Evolutionary conservation across 768 basidiomycete genomes (phyloP).

Genomic region (Artomyces pyxidatus): DNA sequence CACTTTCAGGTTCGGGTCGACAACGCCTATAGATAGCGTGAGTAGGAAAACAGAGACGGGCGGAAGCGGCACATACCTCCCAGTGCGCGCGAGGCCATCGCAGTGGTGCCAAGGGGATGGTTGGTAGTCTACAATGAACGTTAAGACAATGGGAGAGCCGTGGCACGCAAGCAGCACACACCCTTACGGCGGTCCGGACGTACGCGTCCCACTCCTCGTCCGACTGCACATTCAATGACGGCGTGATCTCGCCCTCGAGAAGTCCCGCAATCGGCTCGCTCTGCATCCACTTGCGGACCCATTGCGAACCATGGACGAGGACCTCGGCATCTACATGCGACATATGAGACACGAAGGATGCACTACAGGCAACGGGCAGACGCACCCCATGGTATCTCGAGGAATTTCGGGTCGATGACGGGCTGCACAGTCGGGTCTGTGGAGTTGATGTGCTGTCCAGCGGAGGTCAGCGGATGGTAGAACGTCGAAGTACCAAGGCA

Average conservation of each 20-base stretch:
- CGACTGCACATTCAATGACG: background rate
- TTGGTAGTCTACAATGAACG: background rate
- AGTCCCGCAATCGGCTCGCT: too few relatives aligned
- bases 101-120: constrained; percentile 21
- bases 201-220: background rate
- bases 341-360: too few relatives aligned
- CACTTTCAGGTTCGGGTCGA: constrained; percentile 4
- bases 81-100: constrained; percentile 18
- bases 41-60: too few relatives aligned
- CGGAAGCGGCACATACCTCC: too few relatives aligned
- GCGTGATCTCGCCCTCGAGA: background rate
- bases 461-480: too few relatives aligned
- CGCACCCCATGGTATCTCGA: background rate
- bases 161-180: background rate
- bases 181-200: background rate
- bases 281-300: background rate
- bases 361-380: too few relatives aligned
- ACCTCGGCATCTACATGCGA: background rate
- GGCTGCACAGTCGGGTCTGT: background rate
- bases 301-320: background rate
- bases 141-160: background rate
- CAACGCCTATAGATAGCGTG: too few relatives aligned
- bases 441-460: background rate
- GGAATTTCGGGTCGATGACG: background rate
- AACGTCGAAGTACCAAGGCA: too few relatives aligned